Conservation (phyloP, 2,329 filamentous ascomycete species). For the Nannizzia gypsea region DNA sequence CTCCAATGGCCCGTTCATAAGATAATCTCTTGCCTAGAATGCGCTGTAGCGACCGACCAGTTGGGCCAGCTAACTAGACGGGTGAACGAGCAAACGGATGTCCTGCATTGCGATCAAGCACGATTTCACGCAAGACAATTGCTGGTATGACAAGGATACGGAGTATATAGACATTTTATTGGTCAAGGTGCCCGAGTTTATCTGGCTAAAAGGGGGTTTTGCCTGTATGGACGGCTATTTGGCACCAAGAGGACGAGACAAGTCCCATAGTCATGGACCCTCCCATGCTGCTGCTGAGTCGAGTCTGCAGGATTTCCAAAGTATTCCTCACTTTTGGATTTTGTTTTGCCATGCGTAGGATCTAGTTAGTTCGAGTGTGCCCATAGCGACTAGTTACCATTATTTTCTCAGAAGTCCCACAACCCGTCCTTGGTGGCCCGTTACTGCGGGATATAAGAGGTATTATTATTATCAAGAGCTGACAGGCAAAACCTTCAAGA, state of each 20-base stretch:
- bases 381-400: not conserved
- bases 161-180: not conserved
- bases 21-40: not conserved
- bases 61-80: not conserved
- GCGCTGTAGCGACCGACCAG: not conserved
- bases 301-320: not conserved
- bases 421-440: not conserved
- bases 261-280: not conserved
- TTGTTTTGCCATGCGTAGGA: not conserved
- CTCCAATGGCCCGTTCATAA: not conserved
- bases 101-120: not conserved
- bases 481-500: constrained; percentile 2
- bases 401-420: not conserved
- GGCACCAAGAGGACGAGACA: not conserved
- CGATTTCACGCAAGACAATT: not conserved
- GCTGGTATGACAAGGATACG: not conserved
- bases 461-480: not conserved
- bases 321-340: not conserved
- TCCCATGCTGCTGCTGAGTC: not conserved
- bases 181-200: not conserved
- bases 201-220: not conserved
- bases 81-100: not conserved
- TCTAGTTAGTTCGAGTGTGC: not conserved
- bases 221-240: not conserved
- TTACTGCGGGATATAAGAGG: not conserved